Evolutionary conservation across 116 monocot genomes (phyloP).

Genomic region (Zostera marina): DNA sequence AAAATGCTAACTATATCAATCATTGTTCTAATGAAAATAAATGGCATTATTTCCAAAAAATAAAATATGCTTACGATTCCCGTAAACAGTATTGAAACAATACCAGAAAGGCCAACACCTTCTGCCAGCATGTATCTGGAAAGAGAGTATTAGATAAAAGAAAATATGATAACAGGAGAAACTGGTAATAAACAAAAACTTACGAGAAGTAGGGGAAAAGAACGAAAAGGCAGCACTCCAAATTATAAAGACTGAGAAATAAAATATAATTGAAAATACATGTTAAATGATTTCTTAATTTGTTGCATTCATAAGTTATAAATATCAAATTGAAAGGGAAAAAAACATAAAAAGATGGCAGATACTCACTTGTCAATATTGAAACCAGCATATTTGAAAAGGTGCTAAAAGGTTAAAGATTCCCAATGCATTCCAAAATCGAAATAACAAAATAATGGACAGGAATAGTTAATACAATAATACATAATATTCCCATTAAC

Average conservation of each 20-base stretch:
- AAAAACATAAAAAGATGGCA: constrained; percentile 1
- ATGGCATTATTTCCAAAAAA: neutral
- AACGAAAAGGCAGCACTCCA: constrained; percentile 97
- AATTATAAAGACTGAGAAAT: constrained; percentile 66
- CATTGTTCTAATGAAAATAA: neutral
- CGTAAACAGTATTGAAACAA: constrained; percentile 99
- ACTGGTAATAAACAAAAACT: constrained; percentile 12
- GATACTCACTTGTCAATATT: constrained; percentile 85
- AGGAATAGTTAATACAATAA: neutral
- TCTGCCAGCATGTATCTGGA: constrained; percentile 94
- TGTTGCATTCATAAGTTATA: neutral
- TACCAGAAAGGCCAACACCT: constrained; percentile 91
- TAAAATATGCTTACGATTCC: constrained; percentile 65
- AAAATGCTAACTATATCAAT: neutral
- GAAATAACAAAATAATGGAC: neutral
- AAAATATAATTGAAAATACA: constrained; percentile 3
- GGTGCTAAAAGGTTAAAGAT: constrained; percentile 76
- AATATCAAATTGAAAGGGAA: neutral
- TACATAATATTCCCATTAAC: too few species aligned
- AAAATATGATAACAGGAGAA: neutral
- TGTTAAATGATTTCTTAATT: neutral
- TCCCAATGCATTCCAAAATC: constrained; percentile 6
- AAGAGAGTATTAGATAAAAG: neutral
- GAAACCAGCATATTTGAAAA: constrained; percentile 96
- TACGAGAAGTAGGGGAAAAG: constrained; percentile 99